A percentile compares a stretch with the other conserved stretches of the same genome.
phyloP scores from a whole-genome alignment of 2,329 filamentous ascomycete genomes.

The Hortaea sp. region DNA sequence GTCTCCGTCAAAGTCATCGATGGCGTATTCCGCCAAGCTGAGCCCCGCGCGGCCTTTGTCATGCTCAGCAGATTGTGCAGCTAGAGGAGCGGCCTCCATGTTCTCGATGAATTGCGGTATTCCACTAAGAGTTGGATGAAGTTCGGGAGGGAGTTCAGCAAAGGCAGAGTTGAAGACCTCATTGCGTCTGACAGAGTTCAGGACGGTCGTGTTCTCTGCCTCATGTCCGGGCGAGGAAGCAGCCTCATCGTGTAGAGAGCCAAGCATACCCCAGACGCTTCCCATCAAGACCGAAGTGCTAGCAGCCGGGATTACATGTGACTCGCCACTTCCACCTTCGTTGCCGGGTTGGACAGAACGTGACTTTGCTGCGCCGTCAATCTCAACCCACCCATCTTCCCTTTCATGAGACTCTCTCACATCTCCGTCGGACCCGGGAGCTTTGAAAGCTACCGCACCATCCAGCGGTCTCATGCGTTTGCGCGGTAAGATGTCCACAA shows the following conservation, averaged over 20 bases:
- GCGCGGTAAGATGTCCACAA: slow-evolving; percentile 14
- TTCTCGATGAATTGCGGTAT: slow-evolving; percentile 16
- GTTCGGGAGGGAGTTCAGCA: slow-evolving; percentile 7
- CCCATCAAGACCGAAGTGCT: slow-evolving; percentile 7
- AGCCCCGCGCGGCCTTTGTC: slow-evolving; percentile 6
- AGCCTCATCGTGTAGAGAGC: slow-evolving; percentile 9
- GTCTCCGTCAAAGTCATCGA: slow-evolving; percentile 18
- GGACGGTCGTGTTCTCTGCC: slow-evolving; percentile 11
- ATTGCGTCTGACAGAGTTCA: slow-evolving; percentile 8
- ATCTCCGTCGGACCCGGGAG: background rate
- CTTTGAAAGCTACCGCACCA: slow-evolving; percentile 10
- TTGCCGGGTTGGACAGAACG: background rate
- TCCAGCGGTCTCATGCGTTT: slow-evolving; percentile 8
- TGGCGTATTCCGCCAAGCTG: slow-evolving; percentile 15
- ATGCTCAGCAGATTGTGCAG: slow-evolving; percentile 15
- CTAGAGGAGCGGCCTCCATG: slow-evolving; percentile 17
- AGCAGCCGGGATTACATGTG: slow-evolving; percentile 9
- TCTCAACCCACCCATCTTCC: slow-evolving; percentile 4
- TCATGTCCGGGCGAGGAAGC: slow-evolving; percentile 2
- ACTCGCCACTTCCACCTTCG: background rate
- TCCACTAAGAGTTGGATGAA: slow-evolving; percentile 7
- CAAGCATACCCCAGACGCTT: slow-evolving; percentile 12
- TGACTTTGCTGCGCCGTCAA: background rate
- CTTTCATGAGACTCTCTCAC: slow-evolving; percentile 2
- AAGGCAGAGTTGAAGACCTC: slow-evolving; percentile 8